Base-by-base conservation (phyloP, 2,329 filamentous ascomycete genomes). In the Ascochyta lentis region DNA sequence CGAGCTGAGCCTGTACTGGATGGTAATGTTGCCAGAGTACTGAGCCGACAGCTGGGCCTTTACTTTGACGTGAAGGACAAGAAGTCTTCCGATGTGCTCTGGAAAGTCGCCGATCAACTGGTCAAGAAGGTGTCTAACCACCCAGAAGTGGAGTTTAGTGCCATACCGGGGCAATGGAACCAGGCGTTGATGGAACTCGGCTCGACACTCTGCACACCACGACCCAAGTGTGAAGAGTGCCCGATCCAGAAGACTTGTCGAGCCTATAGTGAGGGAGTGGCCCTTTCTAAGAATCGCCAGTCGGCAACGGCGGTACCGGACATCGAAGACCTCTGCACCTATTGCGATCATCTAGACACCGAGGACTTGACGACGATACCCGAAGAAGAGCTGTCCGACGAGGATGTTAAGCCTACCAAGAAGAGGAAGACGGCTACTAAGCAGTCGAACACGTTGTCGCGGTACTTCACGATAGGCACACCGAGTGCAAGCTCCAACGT, bases 131-230 rank as follows among this genome's bases (percentile, higher is more conserved):
- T 85, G 1, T 81, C 83, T 7, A 43, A 54, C 0, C 56, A 60
- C 8, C 61, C 67, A 2, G 67, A 71, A 6, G 65, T 66, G 0
- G 61, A 71, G 22, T 59, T 67, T 13, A 86, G 81, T 49, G 79
- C 83, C 48, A 70, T 81, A 22, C 85, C 86, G 0, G 85, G 85
- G 0, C 72, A 81, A 56, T 88, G 85, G 86, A 86, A 86, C 0
- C 86, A 88, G 66, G 86, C 83, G 0, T 71, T 88, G 24, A 88
- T 88, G 86, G 86, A 88, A 65, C 76, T 88, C 4, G 86, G 86
- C 3, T 87, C 84, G 59, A 88, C 86, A 0, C 68, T 88, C 2
- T 88, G 86, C 62, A 80, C 80, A 6, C 85, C 86, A 0, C 83
- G 83, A 60, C 86, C 86, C 1, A 81, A 83, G 46, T 88, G 86